phyloP scores from a whole-genome alignment of 768 basidiomycete species.

The Calocera viscosa region DNA sequence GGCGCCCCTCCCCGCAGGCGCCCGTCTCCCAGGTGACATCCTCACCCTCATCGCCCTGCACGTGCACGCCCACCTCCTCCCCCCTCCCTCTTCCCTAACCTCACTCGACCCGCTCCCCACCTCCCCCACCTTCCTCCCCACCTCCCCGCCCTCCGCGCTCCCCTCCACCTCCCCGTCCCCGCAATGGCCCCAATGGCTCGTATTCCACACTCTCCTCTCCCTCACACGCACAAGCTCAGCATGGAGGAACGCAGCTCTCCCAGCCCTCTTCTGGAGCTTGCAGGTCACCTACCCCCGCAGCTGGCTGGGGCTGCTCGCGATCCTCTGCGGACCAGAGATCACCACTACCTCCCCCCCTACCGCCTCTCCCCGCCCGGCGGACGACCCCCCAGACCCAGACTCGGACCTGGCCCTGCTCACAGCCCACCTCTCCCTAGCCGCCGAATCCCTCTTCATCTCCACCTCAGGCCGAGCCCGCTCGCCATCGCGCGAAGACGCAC shows the following conservation, averaged over 20 bases:
- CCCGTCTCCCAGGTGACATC: conserved; percentile 16
- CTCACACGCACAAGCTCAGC: background rate
- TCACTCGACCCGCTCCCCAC: conserved; percentile 4
- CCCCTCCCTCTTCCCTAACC: background rate
- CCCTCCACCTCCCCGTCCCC: conserved; percentile 14
- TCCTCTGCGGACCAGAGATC: conserved; percentile 4
- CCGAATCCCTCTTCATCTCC: background rate
- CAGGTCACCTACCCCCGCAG: conserved; percentile 7
- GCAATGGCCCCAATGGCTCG: conserved; percentile 14
- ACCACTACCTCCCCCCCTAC: conserved; percentile 8
- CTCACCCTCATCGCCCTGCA: conserved; percentile 17
- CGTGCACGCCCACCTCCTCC: conserved; percentile 13
- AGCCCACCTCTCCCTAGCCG: background rate
- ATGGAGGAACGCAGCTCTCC: conserved; percentile 9
- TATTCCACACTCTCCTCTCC: conserved; percentile 16
- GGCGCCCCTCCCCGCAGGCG: background rate
- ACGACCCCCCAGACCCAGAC: conserved; percentile 1
- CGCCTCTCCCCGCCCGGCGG: background rate
- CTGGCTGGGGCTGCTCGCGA: background rate
- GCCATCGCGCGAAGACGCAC: background rate
- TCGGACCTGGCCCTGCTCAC: background rate
- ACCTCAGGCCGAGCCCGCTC: background rate
- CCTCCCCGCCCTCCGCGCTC: conserved; percentile 7
- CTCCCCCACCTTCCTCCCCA: background rate
- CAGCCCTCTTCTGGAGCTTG: background rate